A percentile compares a stretch with the other conserved stretches of the same genome.
These are phyloP conservation scores for Aspergillus sp. DNA, from an alignment of 2,329 filamentous ascomycete genomes.

Conservation along the genomic window DNA sequence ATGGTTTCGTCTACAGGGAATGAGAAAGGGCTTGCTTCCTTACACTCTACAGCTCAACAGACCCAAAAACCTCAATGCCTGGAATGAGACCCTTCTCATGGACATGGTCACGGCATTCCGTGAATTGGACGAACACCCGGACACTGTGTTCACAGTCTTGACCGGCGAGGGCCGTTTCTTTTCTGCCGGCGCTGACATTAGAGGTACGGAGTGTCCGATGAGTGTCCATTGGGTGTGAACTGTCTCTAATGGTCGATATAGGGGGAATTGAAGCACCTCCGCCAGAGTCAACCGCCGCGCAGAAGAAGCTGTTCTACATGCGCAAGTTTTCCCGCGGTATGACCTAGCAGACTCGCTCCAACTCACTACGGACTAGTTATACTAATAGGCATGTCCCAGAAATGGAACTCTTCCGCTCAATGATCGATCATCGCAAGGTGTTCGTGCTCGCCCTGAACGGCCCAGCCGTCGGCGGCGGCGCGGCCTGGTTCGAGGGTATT, in stretches of 20 bases:
- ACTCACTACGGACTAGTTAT: too few relatives aligned
- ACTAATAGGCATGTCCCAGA: not conserved
- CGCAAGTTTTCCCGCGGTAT: conserved; percentile 6
- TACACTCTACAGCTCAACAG: conserved; percentile 45
- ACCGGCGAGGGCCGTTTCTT: conserved; percentile 53
- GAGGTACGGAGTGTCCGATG: conserved; percentile 31
- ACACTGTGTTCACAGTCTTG: conserved; percentile 51
- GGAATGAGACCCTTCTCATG: conserved; percentile 45
- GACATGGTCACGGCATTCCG: conserved; percentile 45
- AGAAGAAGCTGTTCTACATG: conserved; percentile 10
- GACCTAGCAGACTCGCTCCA: not conserved
- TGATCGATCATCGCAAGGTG: conserved; percentile 52
- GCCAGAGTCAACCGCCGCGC: not conserved
- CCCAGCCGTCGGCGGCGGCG: conserved; percentile 50
- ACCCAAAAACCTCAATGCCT: conserved; percentile 48
- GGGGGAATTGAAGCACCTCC: not conserved
- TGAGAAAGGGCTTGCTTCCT: not conserved
- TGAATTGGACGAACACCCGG: conserved; percentile 46
- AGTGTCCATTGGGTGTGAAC: not conserved
- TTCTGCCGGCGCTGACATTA: conserved; percentile 50
- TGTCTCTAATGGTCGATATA: not conserved
- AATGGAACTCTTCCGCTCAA: conserved; percentile 38
- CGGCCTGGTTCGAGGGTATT: conserved; percentile 51
- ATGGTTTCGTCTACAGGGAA: not conserved
- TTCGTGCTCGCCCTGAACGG: conserved; percentile 52